phyloP scores from a whole-genome alignment of 331 rosid species.

The Rhamnella rubrinervis region DNA sequence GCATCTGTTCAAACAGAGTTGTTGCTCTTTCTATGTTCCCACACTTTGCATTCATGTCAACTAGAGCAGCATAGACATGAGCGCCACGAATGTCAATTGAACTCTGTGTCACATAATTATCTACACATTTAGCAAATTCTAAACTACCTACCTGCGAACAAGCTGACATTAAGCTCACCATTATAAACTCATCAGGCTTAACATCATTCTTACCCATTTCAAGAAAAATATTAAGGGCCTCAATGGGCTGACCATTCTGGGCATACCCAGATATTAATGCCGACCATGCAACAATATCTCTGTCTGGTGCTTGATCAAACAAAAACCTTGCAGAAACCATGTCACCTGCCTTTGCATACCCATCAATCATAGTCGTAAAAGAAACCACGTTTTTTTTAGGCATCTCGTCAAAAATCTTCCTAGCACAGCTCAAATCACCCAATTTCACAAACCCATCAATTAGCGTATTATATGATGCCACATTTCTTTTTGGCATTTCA shows the following conservation, averaged over 20 bases:
- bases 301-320: slow-evolving; percentile 49
- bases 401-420: slow-evolving; percentile 63
- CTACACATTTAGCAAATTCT: slow-evolving; percentile 64
- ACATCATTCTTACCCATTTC: slow-evolving; percentile 59
- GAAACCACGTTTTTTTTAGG: slow-evolving; percentile 68
- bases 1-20: slow-evolving; percentile 49
- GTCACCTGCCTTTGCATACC: slow-evolving; percentile 69
- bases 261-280: slow-evolving; percentile 79
- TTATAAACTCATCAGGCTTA: slow-evolving; percentile 63
- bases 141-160: slow-evolving; percentile 62
- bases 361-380: slow-evolving; percentile 75
- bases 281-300: slow-evolving; percentile 70
- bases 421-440: slow-evolving; percentile 59
- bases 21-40: slow-evolving; percentile 77
- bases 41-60: slow-evolving; percentile 86
- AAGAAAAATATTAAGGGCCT: slow-evolving; percentile 50
- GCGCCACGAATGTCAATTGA: slow-evolving; percentile 40
- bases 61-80: slow-evolving; percentile 64
- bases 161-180: slow-evolving; percentile 85
- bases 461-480: slow-evolving; percentile 59
- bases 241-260: slow-evolving; percentile 63
- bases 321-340: slow-evolving; percentile 60
- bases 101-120: slow-evolving; percentile 47
- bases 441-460: slow-evolving; percentile 46
- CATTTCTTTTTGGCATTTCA: slow-evolving; percentile 60